These are phyloP conservation scores for Tylopilus sp. DNA, from an alignment of 768 basidiomycete genomes.

Conservation along the genomic window DNA sequence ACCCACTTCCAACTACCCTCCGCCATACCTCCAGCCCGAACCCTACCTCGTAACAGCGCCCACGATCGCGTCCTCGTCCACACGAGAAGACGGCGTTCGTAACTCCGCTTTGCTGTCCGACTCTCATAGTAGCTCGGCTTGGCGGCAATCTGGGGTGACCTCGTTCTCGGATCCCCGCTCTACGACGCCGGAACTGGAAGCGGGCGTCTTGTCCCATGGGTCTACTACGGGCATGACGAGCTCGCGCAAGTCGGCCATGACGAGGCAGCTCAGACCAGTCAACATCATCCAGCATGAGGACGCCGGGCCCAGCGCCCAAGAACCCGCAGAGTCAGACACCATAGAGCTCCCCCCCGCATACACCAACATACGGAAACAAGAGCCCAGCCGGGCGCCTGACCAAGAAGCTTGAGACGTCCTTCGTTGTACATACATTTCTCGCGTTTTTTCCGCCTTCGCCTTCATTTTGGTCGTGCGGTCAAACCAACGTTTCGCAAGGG, in stretches of 20 bases:
- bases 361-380: slow-evolving; percentile 49
- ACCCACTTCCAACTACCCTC: slow-evolving; percentile 41
- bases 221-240: slow-evolving; percentile 21
- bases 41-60: slow-evolving; percentile 72
- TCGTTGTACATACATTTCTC: neutral
- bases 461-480: neutral
- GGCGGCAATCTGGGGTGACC: slow-evolving; percentile 27
- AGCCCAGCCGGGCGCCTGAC: neutral
- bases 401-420: neutral
- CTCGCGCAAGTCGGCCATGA: slow-evolving; percentile 37
- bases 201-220: slow-evolving; percentile 13
- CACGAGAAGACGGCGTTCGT: slow-evolving; percentile 25
- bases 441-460: neutral
- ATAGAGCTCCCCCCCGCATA: slow-evolving; percentile 85
- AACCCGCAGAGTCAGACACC: slow-evolving; percentile 56
- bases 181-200: slow-evolving; percentile 43
- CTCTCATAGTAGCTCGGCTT: slow-evolving; percentile 12
- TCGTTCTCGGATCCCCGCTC: slow-evolving; percentile 39
- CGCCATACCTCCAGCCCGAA: slow-evolving; percentile 71
- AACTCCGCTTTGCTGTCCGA: slow-evolving; percentile 18
- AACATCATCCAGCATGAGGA: slow-evolving; percentile 87
- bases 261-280: slow-evolving; percentile 60
- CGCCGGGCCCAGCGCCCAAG: slow-evolving; percentile 46
- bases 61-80: slow-evolving; percentile 41
- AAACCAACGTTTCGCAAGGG: neutral